Percentiles rank a stretch among this genome's conserved stretches.
Evolutionary conservation across 352 stramenopile species (phyloP).

Genomic region (Pythium rishiriense): DNA sequence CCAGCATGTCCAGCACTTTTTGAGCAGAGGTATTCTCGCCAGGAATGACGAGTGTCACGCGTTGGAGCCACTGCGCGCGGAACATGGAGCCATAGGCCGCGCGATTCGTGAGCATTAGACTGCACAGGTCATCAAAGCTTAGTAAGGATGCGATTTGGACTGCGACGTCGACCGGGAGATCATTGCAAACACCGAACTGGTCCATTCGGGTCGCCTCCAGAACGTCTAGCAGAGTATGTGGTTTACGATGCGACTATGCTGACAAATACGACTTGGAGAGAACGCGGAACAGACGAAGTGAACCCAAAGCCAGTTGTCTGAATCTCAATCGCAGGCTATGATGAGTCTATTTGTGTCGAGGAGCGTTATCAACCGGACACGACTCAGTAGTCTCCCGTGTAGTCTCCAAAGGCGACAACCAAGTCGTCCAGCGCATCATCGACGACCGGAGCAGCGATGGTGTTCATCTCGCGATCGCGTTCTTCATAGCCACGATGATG

Average conservation of each 20-base stretch:
- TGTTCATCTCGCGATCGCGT: not conserved
- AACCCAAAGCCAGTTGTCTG: no score
- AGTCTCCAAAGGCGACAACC: conserved; percentile 15
- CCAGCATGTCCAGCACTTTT: no score
- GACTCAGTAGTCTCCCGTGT: conserved; percentile 19
- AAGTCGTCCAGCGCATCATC: conserved; percentile 11
- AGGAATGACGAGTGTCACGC: no score
- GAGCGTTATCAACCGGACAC: not conserved
- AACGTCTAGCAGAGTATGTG: no score
- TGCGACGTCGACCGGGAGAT: not conserved
- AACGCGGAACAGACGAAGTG: no score
- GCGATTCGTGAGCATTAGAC: not conserved
- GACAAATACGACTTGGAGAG: no score
- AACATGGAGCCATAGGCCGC: not conserved
- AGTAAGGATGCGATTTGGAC: not conserved
- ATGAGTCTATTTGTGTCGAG: no score
- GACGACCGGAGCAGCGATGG: not conserved
- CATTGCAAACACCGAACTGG: not conserved
- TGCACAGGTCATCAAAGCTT: not conserved
- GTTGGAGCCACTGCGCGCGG: no score
- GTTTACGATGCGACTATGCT: no score
- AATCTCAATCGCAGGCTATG: no score
- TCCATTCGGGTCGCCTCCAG: no score
- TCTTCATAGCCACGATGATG: conserved; percentile 5
- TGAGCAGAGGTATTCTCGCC: no score